Evolutionary conservation across 495 filamentous ascomycete species (phyloP), one percentile per base, ranked within the genome.

Genomic region (Hyphodiscus hymeniophilus): DNA sequence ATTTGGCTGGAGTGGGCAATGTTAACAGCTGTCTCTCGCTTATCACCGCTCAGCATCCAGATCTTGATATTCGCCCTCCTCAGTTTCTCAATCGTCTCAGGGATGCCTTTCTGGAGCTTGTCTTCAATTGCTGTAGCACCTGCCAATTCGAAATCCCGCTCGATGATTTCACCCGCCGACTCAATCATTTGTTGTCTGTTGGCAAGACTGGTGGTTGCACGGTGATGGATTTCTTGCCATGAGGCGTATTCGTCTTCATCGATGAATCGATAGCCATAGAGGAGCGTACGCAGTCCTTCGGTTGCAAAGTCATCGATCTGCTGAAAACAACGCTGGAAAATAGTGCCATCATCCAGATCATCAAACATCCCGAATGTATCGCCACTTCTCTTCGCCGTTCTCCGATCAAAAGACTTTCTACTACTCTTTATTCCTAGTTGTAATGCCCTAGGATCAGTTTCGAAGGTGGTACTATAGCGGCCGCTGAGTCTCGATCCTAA

Each of bases 41-140:
- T 95, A 64, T 96, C 90, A 17, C 90, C 90, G 7, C 90, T 96
- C 46, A 96, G 66, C 90, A 96, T 96, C 89, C 89, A 95, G 39
- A 95, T 70, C 66, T 94, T 94, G 64, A 96, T 96, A 52, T 89
- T 89, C 2, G 89, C 90, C 31, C 90, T 72, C 42, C 86, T 72
- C 22, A 96, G 73, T 63, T 91, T 90, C 2, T 56, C 48, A 48
- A 96, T 91, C 0, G 90, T 81, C 62, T 94, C 87, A 0, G 90
- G 87, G 0, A 96, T 90, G 13, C 89, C 90, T 49, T 82, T 78
- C 59, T 96, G 90, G 13, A 96, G 71, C 55, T 89, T 94, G 60
- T 96, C 90, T 63, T 96, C 90, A 45, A 96, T 94, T 5, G 89
- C 90, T 18, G 88, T 92, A 11, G 84, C 90, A 17, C 89, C 90